Evolutionary conservation across 768 basidiomycete species (phyloP).

Genomic region (Cystofilobasidium macerans): DNA sequence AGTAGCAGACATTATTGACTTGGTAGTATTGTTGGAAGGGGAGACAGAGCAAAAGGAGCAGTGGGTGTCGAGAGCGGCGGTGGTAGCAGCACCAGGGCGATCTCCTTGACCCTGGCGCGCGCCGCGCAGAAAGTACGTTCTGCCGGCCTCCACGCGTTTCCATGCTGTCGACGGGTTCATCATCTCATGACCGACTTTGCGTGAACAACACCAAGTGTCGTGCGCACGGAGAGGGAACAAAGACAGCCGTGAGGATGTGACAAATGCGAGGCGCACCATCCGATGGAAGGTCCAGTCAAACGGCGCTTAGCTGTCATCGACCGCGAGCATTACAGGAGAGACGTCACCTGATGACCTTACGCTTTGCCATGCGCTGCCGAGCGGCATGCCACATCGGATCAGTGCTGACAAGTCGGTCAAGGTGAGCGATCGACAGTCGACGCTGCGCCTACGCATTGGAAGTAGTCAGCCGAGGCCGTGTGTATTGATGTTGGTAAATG

Average conservation of each 20-base stretch:
- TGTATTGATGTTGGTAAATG: neutral
- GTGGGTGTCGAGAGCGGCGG: neutral
- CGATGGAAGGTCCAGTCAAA: no score
- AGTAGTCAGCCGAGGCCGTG: neutral
- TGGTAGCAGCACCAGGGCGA: neutral
- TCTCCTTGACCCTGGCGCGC: neutral
- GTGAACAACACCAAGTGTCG: no score
- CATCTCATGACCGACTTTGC: no score
- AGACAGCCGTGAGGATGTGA: no score
- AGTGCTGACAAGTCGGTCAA: neutral
- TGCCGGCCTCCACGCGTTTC: neutral
- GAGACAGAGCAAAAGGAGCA: neutral
- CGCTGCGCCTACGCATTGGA: no score
- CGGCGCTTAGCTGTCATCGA: no score
- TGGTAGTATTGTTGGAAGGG: neutral
- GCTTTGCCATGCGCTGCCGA: neutral
- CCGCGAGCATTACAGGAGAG: no score
- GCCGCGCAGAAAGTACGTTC: neutral
- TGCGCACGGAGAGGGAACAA: no score
- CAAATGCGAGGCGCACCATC: no score
- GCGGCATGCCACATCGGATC: neutral
- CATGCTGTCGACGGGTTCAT: no score
- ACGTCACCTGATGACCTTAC: neutral
- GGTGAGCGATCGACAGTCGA: no score
- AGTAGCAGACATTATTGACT: conserved; percentile 7